A percentile compares a stretch with the other conserved stretches of the same genome.
Conservation (phyloP, 768 basidiomycete genomes). For the Calocybe cyanea region DNA sequence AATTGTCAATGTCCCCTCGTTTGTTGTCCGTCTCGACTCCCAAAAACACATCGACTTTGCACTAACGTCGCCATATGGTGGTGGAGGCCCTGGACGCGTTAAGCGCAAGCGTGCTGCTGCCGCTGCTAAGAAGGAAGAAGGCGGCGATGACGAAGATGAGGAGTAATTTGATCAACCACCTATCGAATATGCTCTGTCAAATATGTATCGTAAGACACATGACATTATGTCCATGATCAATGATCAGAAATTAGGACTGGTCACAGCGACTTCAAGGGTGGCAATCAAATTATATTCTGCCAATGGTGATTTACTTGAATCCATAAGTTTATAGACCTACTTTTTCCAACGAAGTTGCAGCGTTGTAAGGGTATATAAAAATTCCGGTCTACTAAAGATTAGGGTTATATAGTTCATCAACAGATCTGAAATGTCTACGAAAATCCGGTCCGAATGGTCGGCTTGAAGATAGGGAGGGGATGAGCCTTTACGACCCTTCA, state of each 20-base stretch:
- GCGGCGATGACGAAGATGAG: constrained; percentile 88
- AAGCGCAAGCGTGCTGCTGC: constrained; percentile 98
- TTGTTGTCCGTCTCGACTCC: constrained; percentile 98
- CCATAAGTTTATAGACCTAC: too few species aligned
- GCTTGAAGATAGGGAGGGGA: constrained; percentile 31
- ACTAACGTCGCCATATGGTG: constrained; percentile 93
- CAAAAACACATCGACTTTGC: constrained; percentile 99
- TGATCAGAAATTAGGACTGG: constrained; percentile 2
- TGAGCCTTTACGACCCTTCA: constrained; percentile 23
- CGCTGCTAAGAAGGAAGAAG: constrained; percentile 88
- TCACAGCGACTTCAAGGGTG: too few species aligned
- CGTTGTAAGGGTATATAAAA: not conserved
- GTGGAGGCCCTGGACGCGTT: constrained; percentile 90
- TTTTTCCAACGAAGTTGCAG: too few species aligned
- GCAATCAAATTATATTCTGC: too few species aligned
- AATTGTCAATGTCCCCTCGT: constrained; percentile 97
- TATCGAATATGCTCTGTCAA: constrained; percentile 2
- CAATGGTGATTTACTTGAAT: too few species aligned
- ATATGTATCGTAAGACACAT: constrained; percentile 17
- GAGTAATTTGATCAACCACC: constrained; percentile 45
- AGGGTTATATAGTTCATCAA: not conserved
- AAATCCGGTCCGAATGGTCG: constrained; percentile 27
- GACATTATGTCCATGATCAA: constrained; percentile 19
- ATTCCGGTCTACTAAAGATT: not conserved
- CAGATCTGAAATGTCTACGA: constrained; percentile 11